These are phyloP conservation scores for Agapanthus africanus DNA, from an alignment of 106 monocot genomes.

Conservation along the genomic window DNA sequence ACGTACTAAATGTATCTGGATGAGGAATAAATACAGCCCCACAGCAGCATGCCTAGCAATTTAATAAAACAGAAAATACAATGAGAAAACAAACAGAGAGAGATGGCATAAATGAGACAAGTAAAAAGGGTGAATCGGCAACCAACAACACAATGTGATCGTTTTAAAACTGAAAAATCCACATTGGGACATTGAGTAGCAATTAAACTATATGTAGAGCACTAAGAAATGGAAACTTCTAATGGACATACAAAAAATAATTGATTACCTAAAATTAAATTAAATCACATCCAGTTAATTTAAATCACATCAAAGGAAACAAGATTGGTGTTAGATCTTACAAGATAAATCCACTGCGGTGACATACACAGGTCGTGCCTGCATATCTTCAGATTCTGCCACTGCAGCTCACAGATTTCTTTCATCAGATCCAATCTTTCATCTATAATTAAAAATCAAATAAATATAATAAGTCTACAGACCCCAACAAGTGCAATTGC, in stretches of 20 bases:
- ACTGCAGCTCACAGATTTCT: slow-evolving; percentile 7
- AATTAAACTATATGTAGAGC: not conserved
- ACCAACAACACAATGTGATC: no score
- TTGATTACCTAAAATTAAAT: not conserved
- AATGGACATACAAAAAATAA: not conserved
- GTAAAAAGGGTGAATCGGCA: no score
- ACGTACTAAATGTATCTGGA: no score
- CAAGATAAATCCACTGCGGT: slow-evolving; percentile 86
- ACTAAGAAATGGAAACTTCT: not conserved
- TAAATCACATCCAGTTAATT: no score
- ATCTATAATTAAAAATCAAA: not conserved
- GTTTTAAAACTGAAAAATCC: no score
- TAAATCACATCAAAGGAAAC: not conserved
- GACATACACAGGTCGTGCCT: slow-evolving; percentile 82
- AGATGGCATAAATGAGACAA: no score
- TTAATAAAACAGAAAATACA: no score
- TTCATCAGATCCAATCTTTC: not conserved
- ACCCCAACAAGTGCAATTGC: not conserved
- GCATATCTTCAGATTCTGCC: slow-evolving; percentile 38
- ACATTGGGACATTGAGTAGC: no score
- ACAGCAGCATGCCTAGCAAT: no score
- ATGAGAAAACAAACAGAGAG: no score
- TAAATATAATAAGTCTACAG: not conserved
- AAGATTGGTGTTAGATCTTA: slow-evolving; percentile 29
- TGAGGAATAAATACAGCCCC: no score